Base-by-base conservation (phyloP, 805 yeast genomes). In the Candida pseudofarinosa region DNA sequence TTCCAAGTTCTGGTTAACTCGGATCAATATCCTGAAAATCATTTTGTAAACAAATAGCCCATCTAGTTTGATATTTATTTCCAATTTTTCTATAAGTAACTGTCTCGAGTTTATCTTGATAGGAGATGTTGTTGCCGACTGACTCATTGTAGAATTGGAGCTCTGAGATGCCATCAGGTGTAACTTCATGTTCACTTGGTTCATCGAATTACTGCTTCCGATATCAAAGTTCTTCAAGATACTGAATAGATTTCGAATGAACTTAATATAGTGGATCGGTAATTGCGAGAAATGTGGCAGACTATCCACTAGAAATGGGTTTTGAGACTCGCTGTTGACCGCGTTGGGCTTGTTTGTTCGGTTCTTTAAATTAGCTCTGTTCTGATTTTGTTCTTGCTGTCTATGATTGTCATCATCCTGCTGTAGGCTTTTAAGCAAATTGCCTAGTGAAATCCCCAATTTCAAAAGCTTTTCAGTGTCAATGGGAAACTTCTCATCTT, bases 361-460 rank as follows among this genome's bases (percentile, higher is more conserved):
- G 33, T 44, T 45, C 39, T 49, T 19, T 32, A 51, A 48, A 15
- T 16, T 6, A 6, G 16, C 20, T 44, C 50, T 53, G 18, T 50
- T 48, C 31, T 52, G 58, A 38, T 53, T 62, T 26, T 48, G 44
- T 35, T 54, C 57, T 42, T 59, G 67, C 39, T 59, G 62, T 17
- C 47, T 52, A 34, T 53, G 50, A 30, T 48, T 43, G 19, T 64
- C 67, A 45, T 67, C 64, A 45, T 70, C 74, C 19, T 53, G 42
- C 42, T 63, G 63, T 34, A 63, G 53, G 8, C 71, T 53, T 44
- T 66, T 67, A 34, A 69, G 45, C 28, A 69, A 53, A 48, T 68
- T 69, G 1, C 76, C 76, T 23, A 71, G 56, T 30, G 73, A 67
- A 19, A 71, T 67, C 15, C 71, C 70, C 26, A 71, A 50, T 50